phyloP scores from a whole-genome alignment of 805 yeast genomes.

The Novakomyces olei region DNA sequence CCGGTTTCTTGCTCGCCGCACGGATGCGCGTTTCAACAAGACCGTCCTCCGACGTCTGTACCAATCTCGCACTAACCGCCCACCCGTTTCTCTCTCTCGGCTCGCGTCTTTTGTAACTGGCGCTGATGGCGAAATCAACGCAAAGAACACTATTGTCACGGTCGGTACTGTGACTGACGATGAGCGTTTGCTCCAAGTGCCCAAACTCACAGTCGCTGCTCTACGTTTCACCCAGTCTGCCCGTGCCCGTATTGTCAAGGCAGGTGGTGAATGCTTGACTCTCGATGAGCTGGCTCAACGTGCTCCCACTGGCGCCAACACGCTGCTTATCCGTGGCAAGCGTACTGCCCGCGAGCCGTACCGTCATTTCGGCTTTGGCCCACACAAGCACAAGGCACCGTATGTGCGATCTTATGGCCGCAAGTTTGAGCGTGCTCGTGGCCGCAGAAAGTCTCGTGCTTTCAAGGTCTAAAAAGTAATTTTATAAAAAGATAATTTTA shows the following conservation, averaged over 20 bases:
- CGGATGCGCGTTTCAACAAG: conserved; percentile 94
- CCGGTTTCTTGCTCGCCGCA: conserved; percentile 94
- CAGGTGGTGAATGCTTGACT: conserved; percentile 99
- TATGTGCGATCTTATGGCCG: conserved; percentile 93
- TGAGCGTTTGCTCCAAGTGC: conserved; percentile 77
- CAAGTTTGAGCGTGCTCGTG: conserved; percentile 99
- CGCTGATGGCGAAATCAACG: conserved; percentile 59
- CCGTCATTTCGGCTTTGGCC: conserved; percentile 99
- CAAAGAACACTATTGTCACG: conserved; percentile 84
- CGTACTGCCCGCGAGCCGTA: conserved; percentile 98
- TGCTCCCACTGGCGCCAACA: conserved; percentile 99
- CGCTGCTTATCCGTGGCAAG: conserved; percentile 95
- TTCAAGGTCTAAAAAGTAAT: conserved; percentile 98
- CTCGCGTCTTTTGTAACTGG: conserved; percentile 28
- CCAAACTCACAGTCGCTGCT: conserved; percentile 97
- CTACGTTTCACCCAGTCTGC: conserved; percentile 98
- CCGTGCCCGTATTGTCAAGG: conserved; percentile 87
- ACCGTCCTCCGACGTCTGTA: conserved; percentile 81
- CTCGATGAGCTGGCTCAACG: conserved; percentile 97
- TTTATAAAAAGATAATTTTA: too few relatives aligned
- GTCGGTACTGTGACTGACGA: conserved; percentile 99
- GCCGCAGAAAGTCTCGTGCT: conserved; percentile 98
- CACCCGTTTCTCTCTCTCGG: conserved; percentile 94
- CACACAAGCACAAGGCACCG: conserved; percentile 99
- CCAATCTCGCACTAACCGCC: conserved; percentile 98